Conservation (phyloP, 257 asterid species). For the Nicotiana tabacum region DNA sequence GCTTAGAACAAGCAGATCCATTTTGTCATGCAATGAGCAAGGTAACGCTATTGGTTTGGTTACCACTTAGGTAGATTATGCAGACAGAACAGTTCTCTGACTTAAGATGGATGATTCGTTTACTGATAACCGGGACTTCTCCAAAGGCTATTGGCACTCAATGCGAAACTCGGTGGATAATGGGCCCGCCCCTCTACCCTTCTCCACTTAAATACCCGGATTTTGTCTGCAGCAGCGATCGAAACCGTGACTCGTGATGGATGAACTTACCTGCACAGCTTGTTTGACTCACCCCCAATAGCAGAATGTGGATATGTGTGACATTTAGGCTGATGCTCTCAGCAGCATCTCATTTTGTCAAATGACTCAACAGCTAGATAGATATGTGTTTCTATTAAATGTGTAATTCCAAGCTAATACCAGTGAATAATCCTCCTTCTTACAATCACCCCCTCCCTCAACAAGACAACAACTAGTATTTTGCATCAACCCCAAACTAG, state of each 20-base stretch:
- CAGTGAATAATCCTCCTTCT: neutral
- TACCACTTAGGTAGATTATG: neutral
- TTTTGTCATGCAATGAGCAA: neutral
- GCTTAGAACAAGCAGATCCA: neutral
- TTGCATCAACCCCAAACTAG: conserved; percentile 1
- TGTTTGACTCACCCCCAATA: neutral
- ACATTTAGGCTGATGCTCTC: neutral
- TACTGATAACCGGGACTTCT: neutral
- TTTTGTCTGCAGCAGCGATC: neutral
- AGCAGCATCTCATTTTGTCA: neutral
- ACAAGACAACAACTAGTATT: neutral
- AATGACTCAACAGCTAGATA: neutral
- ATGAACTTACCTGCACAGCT: neutral
- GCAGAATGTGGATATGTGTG: neutral
- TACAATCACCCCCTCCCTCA: neutral
- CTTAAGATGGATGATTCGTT: neutral
- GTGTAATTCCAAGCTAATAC: neutral
- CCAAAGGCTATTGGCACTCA: neutral
- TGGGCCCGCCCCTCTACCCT: neutral
- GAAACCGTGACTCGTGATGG: neutral
- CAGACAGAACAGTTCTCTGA: neutral
- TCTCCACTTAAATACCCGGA: neutral
- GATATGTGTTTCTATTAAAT: neutral
- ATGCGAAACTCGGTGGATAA: neutral
- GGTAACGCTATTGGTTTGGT: neutral